These are phyloP conservation scores for Entomortierella lignicola DNA, from an alignment of 192 early-diverging fungal genomes.

Conservation along the genomic window DNA sequence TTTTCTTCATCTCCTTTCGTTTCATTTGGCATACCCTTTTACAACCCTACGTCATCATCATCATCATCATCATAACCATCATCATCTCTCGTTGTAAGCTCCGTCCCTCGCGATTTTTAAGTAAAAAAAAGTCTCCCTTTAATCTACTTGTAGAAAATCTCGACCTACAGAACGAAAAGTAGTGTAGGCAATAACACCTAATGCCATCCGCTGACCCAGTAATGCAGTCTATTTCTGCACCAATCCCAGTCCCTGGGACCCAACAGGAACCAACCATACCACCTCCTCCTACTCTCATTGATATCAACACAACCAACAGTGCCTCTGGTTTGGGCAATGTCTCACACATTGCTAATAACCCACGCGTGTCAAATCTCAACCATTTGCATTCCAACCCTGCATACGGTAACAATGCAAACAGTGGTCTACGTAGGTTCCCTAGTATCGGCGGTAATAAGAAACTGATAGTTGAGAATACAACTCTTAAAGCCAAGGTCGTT, in stretches of 20 bases:
- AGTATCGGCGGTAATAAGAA: constrained; percentile 43
- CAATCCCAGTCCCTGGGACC: constrained; percentile 42
- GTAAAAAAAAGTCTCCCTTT: no score
- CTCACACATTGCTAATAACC: no score
- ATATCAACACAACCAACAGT: background rate
- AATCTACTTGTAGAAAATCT: no score
- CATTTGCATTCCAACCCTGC: background rate
- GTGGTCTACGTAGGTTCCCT: constrained; percentile 31
- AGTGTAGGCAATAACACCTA: no score
- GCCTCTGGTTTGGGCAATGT: no score
- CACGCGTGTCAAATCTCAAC: background rate
- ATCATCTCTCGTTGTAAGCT: background rate
- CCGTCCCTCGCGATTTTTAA: background rate
- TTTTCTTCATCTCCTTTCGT: background rate
- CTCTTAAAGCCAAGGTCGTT: constrained; percentile 29
- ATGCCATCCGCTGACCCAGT: constrained; percentile 31
- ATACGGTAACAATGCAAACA: constrained; percentile 17
- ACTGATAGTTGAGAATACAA: constrained; percentile 21
- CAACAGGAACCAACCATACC: constrained; percentile 42
- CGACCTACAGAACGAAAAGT: no score
- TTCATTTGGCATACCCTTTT: background rate
- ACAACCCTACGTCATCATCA: background rate
- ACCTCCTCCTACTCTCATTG: background rate
- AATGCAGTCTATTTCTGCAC: constrained; percentile 45
- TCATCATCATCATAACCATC: background rate